Evolutionary conservation across 2,329 filamentous ascomycete genomes (phyloP).

Genomic region (Stachybotrys chartarum): DNA sequence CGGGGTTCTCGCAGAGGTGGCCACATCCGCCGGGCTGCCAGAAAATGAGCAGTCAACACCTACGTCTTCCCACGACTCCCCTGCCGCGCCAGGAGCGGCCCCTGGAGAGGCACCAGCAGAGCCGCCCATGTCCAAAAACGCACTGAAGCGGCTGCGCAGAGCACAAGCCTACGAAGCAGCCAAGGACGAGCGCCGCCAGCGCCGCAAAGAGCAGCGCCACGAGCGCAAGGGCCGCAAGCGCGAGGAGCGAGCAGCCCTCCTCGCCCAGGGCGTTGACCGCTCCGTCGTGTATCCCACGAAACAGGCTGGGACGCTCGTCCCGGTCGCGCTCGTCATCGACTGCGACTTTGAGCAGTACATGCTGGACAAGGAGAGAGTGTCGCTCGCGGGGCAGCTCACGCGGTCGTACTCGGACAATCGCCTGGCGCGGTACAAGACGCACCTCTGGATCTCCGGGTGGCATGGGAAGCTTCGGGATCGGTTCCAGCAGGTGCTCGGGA

Average conservation of each 20-base stretch:
- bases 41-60: not conserved
- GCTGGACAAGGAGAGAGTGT: slow-evolving; percentile 78
- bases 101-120: slow-evolving; percentile 3
- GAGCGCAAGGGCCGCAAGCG: slow-evolving; percentile 40
- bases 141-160: slow-evolving; percentile 70
- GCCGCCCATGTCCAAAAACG: slow-evolving; percentile 67
- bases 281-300: slow-evolving; percentile 24
- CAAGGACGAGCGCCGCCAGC: slow-evolving; percentile 49
- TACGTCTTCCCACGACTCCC: not conserved
- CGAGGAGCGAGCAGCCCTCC: slow-evolving; percentile 39
- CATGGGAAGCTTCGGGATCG: slow-evolving; percentile 66
- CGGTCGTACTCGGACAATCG: slow-evolving; percentile 85
- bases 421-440: slow-evolving; percentile 56
- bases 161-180: slow-evolving; percentile 70
- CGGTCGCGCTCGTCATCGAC: slow-evolving; percentile 78
- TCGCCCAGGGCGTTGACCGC: slow-evolving; percentile 40
- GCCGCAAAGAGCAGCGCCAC: slow-evolving; percentile 48
- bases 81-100: too few species aligned
- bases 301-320: slow-evolving; percentile 47
- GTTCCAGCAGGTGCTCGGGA: slow-evolving; percentile 68
- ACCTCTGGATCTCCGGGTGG: slow-evolving; percentile 74
- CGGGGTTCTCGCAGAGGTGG: too few species aligned
- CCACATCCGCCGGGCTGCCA: too few species aligned
- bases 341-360: slow-evolving; percentile 90
- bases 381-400: slow-evolving; percentile 76